These are phyloP conservation scores for Hypoxylon sp. DNA, from an alignment of 2,329 filamentous ascomycete species.

Conservation along the genomic window DNA sequence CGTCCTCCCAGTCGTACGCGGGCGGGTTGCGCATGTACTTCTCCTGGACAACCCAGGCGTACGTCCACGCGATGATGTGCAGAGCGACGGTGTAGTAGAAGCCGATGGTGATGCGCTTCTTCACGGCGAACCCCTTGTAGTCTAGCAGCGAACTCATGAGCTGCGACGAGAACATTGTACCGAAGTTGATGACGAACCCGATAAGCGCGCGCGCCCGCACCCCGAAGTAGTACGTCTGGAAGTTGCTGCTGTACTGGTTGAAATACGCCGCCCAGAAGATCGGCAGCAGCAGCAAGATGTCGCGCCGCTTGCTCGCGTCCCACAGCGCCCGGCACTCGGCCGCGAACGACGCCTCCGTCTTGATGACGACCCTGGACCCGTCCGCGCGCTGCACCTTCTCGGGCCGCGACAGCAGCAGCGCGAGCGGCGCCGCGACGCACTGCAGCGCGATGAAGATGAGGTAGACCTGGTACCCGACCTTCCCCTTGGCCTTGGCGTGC, in stretches of 20 bases:
- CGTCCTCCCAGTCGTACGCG: slow-evolving; percentile 73
- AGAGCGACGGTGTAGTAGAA: slow-evolving; percentile 60
- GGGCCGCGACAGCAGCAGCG: slow-evolving; percentile 70
- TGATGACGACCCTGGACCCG: slow-evolving; percentile 70
- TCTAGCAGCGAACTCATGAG: slow-evolving; percentile 53
- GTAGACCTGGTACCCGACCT: slow-evolving; percentile 76
- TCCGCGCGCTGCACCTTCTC: slow-evolving; percentile 74
- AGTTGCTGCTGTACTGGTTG: slow-evolving; percentile 62
- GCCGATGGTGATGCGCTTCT: slow-evolving; percentile 58
- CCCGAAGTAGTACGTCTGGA: slow-evolving; percentile 73
- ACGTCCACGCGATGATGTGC: slow-evolving; percentile 63
- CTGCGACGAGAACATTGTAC: slow-evolving; percentile 74
- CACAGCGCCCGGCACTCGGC: slow-evolving; percentile 72
- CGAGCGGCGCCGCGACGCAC: slow-evolving; percentile 71
- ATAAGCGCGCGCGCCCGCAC: slow-evolving; percentile 77
- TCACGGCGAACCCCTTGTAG: slow-evolving; percentile 40
- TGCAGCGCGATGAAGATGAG: slow-evolving; percentile 78
- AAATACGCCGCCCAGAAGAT: slow-evolving; percentile 75
- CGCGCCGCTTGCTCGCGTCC: slow-evolving; percentile 73
- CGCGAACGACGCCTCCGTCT: slow-evolving; percentile 69
- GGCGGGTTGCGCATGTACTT: slow-evolving; percentile 63
- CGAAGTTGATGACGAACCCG: slow-evolving; percentile 75
- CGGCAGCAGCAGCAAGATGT: slow-evolving; percentile 76
- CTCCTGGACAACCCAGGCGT: slow-evolving; percentile 65
- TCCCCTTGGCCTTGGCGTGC: slow-evolving; percentile 59